These are phyloP conservation scores for Buxus sempervirens DNA, from an alignment of 164 flowering plant species.

Conservation along the genomic window DNA sequence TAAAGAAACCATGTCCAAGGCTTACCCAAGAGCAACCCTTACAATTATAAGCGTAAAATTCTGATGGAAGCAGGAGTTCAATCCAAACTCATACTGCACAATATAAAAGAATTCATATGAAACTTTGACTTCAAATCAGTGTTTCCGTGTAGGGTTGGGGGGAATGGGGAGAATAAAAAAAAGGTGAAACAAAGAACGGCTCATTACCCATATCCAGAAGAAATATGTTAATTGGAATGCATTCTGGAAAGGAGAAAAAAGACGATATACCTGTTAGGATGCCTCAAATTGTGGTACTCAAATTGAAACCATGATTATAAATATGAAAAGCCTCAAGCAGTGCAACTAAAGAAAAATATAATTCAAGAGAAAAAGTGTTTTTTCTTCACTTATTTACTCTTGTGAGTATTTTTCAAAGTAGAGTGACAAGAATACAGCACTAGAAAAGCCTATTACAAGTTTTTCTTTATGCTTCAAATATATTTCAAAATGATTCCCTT, in stretches of 20 bases:
- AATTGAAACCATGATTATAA: neutral
- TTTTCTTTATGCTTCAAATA: too few relatives aligned
- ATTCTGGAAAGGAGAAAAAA: conserved; percentile 54
- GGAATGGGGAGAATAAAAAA: neutral
- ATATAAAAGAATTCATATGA: neutral
- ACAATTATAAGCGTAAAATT: conserved; percentile 31
- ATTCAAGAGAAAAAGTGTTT: too few relatives aligned
- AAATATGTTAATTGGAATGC: conserved; percentile 91
- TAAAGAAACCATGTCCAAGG: neutral
- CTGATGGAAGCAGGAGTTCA: conserved; percentile 52
- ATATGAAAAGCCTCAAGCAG: too few relatives aligned
- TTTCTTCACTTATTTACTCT: too few relatives aligned
- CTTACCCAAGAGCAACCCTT: conserved; percentile 78
- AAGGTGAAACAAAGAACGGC: too few relatives aligned
- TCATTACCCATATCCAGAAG: conserved; percentile 91
- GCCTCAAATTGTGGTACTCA: neutral
- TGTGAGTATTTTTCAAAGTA: too few relatives aligned
- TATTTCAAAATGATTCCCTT: too few relatives aligned
- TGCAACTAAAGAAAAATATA: too few relatives aligned
- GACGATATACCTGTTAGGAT: neutral
- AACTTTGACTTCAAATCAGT: neutral
- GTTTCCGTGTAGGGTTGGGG: neutral
- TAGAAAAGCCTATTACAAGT: too few relatives aligned
- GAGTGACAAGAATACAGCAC: too few relatives aligned
- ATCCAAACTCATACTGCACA: conserved; percentile 60